These are phyloP conservation scores for Saturnispora quitensis DNA, from an alignment of 805 yeast genomes.

Conservation along the genomic window DNA sequence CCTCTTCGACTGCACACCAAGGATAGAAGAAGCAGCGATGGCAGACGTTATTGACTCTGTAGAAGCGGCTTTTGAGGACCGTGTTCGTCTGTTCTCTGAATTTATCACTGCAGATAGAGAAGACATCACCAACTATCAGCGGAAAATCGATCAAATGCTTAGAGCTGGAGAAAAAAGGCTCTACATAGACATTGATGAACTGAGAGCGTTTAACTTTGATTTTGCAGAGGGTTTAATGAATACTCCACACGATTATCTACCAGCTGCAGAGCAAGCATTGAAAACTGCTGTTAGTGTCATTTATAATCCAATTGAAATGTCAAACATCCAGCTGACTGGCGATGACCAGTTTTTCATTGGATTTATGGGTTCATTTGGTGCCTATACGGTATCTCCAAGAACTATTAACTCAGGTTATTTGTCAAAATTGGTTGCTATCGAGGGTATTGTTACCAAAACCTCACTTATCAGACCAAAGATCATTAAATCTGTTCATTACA, in stretches of 20 bases:
- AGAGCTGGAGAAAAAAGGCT: constrained; percentile 57
- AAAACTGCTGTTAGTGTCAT: constrained; percentile 70
- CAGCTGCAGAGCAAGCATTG: constrained; percentile 83
- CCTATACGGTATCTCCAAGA: constrained; percentile 79
- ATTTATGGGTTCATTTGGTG: constrained; percentile 87
- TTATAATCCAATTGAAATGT: constrained; percentile 51
- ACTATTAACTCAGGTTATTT: constrained; percentile 69
- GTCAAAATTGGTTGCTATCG: constrained; percentile 77
- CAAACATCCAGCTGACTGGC: constrained; percentile 44
- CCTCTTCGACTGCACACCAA: not conserved
- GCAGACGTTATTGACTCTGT: constrained; percentile 22
- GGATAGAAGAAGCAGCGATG: constrained; percentile 10
- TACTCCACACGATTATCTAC: constrained; percentile 75
- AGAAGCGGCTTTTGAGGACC: constrained; percentile 53
- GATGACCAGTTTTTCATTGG: constrained; percentile 64
- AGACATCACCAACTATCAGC: constrained; percentile 49
- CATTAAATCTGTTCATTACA: constrained; percentile 85
- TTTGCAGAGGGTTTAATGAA: constrained; percentile 70
- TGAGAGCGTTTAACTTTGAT: constrained; percentile 67
- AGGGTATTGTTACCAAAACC: constrained; percentile 92
- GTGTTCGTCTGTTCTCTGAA: constrained; percentile 83
- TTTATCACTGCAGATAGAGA: constrained; percentile 54
- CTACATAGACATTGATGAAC: constrained; percentile 72
- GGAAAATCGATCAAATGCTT: constrained; percentile 65
- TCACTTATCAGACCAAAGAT: constrained; percentile 91